Evolutionary conservation across 1,284 basidiomycete genomes (phyloP), one percentile per base, ranked within the genome.

Genomic region (Heterobasidion parviporum): DNA sequence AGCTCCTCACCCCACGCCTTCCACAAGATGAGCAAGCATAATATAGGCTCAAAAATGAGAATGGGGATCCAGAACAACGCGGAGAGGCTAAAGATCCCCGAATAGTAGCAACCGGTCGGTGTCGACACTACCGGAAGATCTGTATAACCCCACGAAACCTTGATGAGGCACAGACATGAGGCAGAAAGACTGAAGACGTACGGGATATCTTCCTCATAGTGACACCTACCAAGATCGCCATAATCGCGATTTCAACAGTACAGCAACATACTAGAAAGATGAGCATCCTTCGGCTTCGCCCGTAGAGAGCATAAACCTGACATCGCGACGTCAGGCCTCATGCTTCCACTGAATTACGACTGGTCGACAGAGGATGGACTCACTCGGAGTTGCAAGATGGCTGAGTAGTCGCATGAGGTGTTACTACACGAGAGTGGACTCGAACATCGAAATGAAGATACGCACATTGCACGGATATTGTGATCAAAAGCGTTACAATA

Each of bases 81-180:
- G 26, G 67, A 65, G 1, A 64, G 56, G 63, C 67, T 60, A 15
- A 63, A 53, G 20, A 67, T 52, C 7, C 60, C 62, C 8, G 57
- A 55, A 52, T 66, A 67, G n/a, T 60, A 59, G 55, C 67, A 68
- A 20, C 66, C 66, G 1, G 59, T 64, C 10, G 61, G 55, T 2
- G 67, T 66, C 1, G 67, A 64, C 15, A 65, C 56, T 32, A 67
- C 58, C 3, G 66, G 64, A 3, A 67, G 54, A 16, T 46, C 66
- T 67, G 5, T 26, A 26, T 26, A 26, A 26, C 6, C 26, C 26
- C 26, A 26, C 26, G 26, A 5, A 4, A 26, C 4, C 6, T 26
- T 5, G 0, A 5, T 26, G 26, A 26, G 26, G 4, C 26, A 26
- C 26, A 5, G 6, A 26, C 26, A 4, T 26, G 26, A 26, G 6